Conservation (phyloP, 106 monocot genomes). For the Allium cepa region DNA sequence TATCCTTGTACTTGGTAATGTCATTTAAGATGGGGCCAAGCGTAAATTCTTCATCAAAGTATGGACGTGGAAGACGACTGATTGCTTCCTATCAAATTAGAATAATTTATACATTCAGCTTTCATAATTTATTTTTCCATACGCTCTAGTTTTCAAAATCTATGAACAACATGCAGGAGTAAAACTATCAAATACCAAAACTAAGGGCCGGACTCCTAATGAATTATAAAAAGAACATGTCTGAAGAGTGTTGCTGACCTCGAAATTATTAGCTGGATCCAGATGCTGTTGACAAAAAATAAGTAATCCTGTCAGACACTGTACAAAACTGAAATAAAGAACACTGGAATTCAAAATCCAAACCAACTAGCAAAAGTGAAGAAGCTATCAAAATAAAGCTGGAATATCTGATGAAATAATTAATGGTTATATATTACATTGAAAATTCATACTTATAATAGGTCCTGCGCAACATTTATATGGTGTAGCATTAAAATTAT, state of each 20-base stretch:
- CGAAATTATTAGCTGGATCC: slow-evolving; percentile 45
- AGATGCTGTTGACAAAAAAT: slow-evolving; percentile 64
- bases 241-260: slow-evolving; percentile 36
- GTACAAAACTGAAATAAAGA: slow-evolving; percentile 36
- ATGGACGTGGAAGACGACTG: slow-evolving; percentile 76
- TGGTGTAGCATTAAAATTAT: too few species aligned
- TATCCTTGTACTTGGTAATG: slow-evolving; percentile 28
- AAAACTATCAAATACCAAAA: slow-evolving; percentile 4
- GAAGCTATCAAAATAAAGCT: not conserved
- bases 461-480: too few species aligned
- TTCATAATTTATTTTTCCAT: not conserved
- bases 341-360: slow-evolving; percentile 5
- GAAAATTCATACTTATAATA: too few species aligned
- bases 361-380: not conserved
- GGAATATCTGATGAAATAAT: too few species aligned
- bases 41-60: slow-evolving; percentile 62
- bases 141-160: not conserved
- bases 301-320: slow-evolving; percentile 46
- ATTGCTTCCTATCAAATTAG: slow-evolving; percentile 67
- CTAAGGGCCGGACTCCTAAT: too few species aligned
- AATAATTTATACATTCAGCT: not conserved
- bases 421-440: too few species aligned
- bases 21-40: slow-evolving; percentile 50
- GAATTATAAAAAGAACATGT: not conserved
- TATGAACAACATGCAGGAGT: not conserved